These are phyloP conservation scores for Mortierella polycephala DNA, from an alignment of 371 early-diverging fungal genomes.

Conservation along the genomic window DNA sequence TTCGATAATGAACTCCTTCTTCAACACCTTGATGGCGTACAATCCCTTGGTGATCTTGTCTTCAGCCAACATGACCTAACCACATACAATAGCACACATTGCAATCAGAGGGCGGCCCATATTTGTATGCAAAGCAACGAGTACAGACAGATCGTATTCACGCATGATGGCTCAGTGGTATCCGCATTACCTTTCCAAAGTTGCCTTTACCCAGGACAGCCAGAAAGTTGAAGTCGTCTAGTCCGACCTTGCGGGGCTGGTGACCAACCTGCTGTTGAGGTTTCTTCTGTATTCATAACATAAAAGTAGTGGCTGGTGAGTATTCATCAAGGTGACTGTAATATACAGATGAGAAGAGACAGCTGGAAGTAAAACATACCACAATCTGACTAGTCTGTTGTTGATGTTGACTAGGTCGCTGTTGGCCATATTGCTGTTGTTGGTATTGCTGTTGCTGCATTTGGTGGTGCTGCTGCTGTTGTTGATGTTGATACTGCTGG, in stretches of 20 bases:
- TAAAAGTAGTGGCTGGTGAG: no score
- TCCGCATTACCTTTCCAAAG: slow-evolving; percentile 90
- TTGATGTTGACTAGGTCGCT: slow-evolving; percentile 7
- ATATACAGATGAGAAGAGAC: neutral
- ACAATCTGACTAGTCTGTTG: slow-evolving; percentile 27
- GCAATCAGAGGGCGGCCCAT: neutral
- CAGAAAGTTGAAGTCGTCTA: slow-evolving; percentile 89
- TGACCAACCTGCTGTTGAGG: slow-evolving; percentile 26
- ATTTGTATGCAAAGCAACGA: neutral
- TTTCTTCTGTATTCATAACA: slow-evolving; percentile 9
- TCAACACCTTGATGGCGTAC: slow-evolving; percentile 98
- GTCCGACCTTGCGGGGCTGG: slow-evolving; percentile 57
- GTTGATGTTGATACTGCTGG: slow-evolving; percentile 33
- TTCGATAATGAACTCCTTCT: slow-evolving; percentile 94
- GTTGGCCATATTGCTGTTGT: slow-evolving; percentile 48
- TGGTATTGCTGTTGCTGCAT: slow-evolving; percentile 50
- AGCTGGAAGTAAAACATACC: slow-evolving; percentile 2
- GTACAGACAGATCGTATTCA: neutral
- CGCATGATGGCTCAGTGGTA: neutral
- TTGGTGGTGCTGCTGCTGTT: slow-evolving; percentile 46
- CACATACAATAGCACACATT: neutral
- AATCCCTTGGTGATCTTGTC: slow-evolving; percentile 80
- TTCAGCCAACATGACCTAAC: slow-evolving; percentile 93
- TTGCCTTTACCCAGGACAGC: slow-evolving; percentile 97
- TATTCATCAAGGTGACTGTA: no score